Percentiles rank a stretch among this genome's conserved stretches.
These are phyloP conservation scores for Trichoderma gracile DNA, from an alignment of 2,329 filamentous ascomycete genomes.

Conservation along the genomic window DNA sequence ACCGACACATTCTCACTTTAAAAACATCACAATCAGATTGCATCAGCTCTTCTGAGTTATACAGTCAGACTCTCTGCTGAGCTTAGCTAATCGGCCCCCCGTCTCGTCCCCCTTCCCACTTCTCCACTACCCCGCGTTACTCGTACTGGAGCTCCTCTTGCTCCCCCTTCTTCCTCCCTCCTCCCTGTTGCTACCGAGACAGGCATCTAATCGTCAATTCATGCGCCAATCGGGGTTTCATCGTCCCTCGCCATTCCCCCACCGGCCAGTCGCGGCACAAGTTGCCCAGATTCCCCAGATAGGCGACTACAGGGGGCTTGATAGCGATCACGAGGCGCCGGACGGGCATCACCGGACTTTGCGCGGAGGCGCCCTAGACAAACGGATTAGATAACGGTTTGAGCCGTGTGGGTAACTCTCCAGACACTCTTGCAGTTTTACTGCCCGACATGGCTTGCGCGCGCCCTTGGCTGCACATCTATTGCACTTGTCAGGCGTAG, in stretches of 20 bases:
- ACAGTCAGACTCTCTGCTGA: neutral
- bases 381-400: constrained; percentile 14
- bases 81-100: neutral
- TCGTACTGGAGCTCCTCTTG: neutral
- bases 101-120: neutral
- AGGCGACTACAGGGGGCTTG: constrained; percentile 4
- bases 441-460: constrained; percentile 6
- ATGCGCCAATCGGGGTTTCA: constrained; percentile 19
- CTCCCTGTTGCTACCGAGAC: constrained; percentile 9
- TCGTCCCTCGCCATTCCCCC: neutral
- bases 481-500: too few relatives aligned
- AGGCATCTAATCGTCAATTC: constrained; percentile 8
- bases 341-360: constrained; percentile 13
- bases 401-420: constrained; percentile 3
- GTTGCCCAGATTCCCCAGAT: constrained; percentile 16
- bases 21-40: too few relatives aligned
- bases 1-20: too few relatives aligned
- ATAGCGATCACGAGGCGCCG: constrained; percentile 1
- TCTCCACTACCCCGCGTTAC: constrained; percentile 24
- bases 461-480: neutral
- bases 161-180: neutral
- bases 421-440: neutral
- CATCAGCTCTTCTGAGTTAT: too few relatives aligned
- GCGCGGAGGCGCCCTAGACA: neutral
- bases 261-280: constrained; percentile 24